Percentiles rank a stretch among this genome's conserved stretches.
Conservation (phyloP, 768 basidiomycete genomes). For the Galerina marginata region DNA sequence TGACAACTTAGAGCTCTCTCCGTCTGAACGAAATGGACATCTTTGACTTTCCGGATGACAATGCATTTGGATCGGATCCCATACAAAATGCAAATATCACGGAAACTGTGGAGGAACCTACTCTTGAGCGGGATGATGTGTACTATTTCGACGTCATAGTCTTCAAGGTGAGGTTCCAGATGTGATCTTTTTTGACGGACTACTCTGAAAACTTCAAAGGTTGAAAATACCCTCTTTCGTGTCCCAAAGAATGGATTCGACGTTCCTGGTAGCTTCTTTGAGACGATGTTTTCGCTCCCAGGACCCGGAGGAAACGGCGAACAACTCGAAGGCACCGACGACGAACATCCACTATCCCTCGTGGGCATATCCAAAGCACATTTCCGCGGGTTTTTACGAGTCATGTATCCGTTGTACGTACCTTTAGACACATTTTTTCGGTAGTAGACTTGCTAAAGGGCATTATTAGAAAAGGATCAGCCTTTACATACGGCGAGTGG, state of each 20-base stretch:
- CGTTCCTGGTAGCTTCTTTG: slow-evolving; percentile 1
- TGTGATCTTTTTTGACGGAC: too few relatives aligned
- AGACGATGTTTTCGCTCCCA: not conserved
- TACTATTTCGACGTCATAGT: not conserved
- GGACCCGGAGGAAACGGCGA: not conserved
- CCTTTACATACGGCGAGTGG: too few relatives aligned
- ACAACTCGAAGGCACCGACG: not conserved
- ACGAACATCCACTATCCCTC: not conserved
- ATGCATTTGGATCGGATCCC: not conserved
- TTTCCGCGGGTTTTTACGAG: not conserved
- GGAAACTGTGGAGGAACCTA: not conserved
- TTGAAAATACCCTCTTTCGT: slow-evolving; percentile 13
- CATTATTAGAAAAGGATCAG: too few relatives aligned
- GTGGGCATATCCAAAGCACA: not conserved
- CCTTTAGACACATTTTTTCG: not conserved
- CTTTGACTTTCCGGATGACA: not conserved
- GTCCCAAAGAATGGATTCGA: slow-evolving; percentile 16
- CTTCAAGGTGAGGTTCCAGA: too few relatives aligned
- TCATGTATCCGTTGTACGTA: not conserved
- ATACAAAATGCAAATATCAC: not conserved
- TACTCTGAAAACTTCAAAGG: too few relatives aligned
- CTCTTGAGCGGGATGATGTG: not conserved
- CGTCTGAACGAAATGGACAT: not conserved
- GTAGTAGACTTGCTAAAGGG: too few relatives aligned
- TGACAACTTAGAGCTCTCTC: not conserved